A percentile compares a stretch with the other conserved stretches of the same genome.
Conservation (phyloP, 2,329 filamentous ascomycete genomes). For the Grosmannia huntii region DNA sequence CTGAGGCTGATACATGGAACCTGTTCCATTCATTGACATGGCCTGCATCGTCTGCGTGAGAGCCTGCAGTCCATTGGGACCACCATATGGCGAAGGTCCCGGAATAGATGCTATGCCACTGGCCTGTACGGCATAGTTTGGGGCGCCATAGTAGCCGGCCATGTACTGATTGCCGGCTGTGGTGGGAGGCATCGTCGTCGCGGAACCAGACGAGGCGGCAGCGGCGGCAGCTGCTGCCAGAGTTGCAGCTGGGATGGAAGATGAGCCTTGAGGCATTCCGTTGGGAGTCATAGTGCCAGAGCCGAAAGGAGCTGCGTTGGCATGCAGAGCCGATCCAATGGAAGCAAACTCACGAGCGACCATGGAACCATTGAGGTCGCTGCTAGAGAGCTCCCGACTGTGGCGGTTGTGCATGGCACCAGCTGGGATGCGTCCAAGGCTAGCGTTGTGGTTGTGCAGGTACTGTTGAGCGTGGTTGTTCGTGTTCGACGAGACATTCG, state of each 20-base stretch:
- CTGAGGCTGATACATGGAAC: conserved; percentile 40
- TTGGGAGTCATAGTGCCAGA: conserved; percentile 37
- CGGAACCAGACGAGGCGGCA: conserved; percentile 11
- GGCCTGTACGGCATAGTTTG: conserved; percentile 8
- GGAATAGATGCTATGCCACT: background rate
- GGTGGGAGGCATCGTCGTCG: conserved; percentile 4
- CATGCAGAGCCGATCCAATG: conserved; percentile 63
- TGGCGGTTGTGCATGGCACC: conserved; percentile 55
- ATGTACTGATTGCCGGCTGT: conserved; percentile 16
- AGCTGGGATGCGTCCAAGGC: conserved; percentile 64
- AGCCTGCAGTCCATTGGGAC: conserved; percentile 38
- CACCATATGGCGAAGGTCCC: conserved; percentile 22
- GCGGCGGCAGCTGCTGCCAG: conserved; percentile 15
- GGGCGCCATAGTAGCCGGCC: conserved; percentile 18
- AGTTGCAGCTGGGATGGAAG: conserved; percentile 12
- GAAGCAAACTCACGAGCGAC: conserved; percentile 39
- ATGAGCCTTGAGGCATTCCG: conserved; percentile 10
- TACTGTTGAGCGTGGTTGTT: conserved; percentile 51
- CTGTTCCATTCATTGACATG: conserved; percentile 39
- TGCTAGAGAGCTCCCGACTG: conserved; percentile 57
- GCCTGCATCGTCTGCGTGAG: conserved; percentile 56
- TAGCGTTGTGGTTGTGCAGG: conserved; percentile 69
- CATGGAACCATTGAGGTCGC: conserved; percentile 19
- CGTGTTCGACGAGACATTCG: conserved; percentile 30
- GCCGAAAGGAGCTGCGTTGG: conserved; percentile 67